A percentile compares a stretch with the other conserved stretches of the same genome.
Conservation (phyloP, 352 stramenopile species). For the Pythium phragmitis region DNA sequence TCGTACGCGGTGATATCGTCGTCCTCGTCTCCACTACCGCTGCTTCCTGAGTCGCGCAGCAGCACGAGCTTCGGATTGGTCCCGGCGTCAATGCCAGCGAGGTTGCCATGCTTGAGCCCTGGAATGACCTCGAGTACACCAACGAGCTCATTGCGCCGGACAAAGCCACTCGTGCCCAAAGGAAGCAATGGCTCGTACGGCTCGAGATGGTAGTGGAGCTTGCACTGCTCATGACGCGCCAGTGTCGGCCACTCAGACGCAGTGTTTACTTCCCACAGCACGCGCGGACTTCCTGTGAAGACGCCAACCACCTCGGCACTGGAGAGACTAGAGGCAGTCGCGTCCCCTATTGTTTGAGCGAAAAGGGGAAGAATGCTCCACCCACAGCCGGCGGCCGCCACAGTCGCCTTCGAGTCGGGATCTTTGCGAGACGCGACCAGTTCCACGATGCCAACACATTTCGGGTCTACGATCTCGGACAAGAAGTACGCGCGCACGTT, state of each 20-base stretch:
- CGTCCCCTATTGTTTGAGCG: constrained; percentile 28
- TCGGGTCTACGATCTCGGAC: constrained; percentile 84
- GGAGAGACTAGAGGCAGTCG: neutral
- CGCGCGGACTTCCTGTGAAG: constrained; percentile 68
- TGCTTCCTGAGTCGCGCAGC: constrained; percentile 5
- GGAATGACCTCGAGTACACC: constrained; percentile 72
- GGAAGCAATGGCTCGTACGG: constrained; percentile 58
- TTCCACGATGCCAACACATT: constrained; percentile 92
- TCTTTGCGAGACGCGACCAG: constrained; percentile 91
- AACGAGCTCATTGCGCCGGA: constrained; percentile 89
- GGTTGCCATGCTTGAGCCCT: constrained; percentile 66
- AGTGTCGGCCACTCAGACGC: constrained; percentile 53
- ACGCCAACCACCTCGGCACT: constrained; percentile 64
- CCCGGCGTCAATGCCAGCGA: constrained; percentile 66
- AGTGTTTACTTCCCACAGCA: constrained; percentile 60
- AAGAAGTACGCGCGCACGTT: constrained; percentile 84
- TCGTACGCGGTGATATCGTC: constrained; percentile 48
- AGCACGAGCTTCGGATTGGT: constrained; percentile 64
- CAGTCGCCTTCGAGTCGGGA: constrained; percentile 64
- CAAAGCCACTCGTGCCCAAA: constrained; percentile 44
- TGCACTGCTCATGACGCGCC: constrained; percentile 51
- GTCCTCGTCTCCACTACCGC: constrained; percentile 19
- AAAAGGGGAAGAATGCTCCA: constrained; percentile 93
- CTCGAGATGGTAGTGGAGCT: constrained; percentile 68
- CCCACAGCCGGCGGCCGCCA: constrained; percentile 82